Evolutionary conservation across 257 asterid species (phyloP).

Genomic region (Paulownia fortunei): DNA sequence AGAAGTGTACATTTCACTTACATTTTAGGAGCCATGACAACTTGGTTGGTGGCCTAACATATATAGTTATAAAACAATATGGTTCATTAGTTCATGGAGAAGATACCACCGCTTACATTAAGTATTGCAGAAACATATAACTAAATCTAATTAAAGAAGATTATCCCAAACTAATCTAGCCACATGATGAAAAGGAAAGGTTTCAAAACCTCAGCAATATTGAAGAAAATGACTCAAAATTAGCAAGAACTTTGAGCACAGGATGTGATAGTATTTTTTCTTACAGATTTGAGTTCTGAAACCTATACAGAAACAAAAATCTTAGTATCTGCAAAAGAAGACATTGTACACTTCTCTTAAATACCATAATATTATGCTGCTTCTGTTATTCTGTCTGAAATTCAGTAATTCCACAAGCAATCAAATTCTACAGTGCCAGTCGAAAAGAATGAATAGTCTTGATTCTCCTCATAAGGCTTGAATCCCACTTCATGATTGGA

Average conservation of each 20-base stretch:
- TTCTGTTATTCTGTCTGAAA: neutral
- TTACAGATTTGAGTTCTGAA: neutral
- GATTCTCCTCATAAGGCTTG: slow-evolving; percentile 33
- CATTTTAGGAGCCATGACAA: neutral
- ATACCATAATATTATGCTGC: neutral
- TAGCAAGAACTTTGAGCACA: slow-evolving; percentile 5
- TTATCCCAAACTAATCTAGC: neutral
- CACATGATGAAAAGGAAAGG: neutral
- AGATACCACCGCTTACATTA: neutral
- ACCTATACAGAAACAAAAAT: slow-evolving; percentile 25
- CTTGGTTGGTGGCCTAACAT: slow-evolving; percentile 35
- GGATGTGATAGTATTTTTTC: neutral
- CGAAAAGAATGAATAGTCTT: slow-evolving; percentile 30
- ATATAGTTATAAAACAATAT: slow-evolving; percentile 15
- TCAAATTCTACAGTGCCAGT: slow-evolving; percentile 37
- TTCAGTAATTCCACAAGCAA: slow-evolving; percentile 49
- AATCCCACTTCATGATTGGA: slow-evolving; percentile 28
- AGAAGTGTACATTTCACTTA: neutral
- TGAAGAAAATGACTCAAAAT: neutral
- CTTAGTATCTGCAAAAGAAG: neutral
- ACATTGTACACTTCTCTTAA: neutral
- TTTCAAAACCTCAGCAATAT: neutral
- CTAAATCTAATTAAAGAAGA: neutral
- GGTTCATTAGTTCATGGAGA: neutral
- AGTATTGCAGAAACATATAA: neutral